These are phyloP conservation scores for Tylopilus subfusipes DNA, from an alignment of 768 basidiomycete genomes.

Conservation along the genomic window DNA sequence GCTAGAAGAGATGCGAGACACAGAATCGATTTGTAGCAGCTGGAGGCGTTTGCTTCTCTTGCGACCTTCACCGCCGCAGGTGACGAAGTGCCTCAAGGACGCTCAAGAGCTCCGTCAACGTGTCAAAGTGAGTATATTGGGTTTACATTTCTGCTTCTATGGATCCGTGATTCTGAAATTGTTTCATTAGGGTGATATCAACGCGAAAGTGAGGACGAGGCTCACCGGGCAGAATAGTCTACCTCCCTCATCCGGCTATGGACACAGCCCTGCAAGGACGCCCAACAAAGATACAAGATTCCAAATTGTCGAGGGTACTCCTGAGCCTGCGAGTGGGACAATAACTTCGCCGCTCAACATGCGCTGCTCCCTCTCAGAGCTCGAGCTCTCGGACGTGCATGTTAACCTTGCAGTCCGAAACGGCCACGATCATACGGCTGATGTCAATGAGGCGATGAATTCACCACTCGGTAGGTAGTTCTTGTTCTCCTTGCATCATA, in stretches of 20 bases:
- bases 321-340: background rate
- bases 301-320: background rate
- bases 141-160: background rate
- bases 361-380: background rate
- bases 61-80: conserved; percentile 8
- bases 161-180: background rate
- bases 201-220: background rate
- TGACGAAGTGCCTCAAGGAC: background rate
- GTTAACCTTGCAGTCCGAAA: background rate
- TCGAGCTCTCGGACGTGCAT: background rate
- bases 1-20: background rate
- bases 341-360: background rate
- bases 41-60: conserved; percentile 1
- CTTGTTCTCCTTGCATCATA: background rate
- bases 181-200: conserved; percentile 3
- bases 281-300: background rate
- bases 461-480: conserved; percentile 3
- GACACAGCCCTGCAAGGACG: background rate
- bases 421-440: background rate
- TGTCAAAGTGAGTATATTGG: conserved; percentile 1
- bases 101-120: conserved; percentile 4
- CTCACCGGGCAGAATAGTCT: background rate
- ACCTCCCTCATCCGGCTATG: background rate
- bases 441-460: background rate
- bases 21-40: background rate